Conservation (phyloP, 257 asterid species). For the Paraleonurus japonicus region DNA sequence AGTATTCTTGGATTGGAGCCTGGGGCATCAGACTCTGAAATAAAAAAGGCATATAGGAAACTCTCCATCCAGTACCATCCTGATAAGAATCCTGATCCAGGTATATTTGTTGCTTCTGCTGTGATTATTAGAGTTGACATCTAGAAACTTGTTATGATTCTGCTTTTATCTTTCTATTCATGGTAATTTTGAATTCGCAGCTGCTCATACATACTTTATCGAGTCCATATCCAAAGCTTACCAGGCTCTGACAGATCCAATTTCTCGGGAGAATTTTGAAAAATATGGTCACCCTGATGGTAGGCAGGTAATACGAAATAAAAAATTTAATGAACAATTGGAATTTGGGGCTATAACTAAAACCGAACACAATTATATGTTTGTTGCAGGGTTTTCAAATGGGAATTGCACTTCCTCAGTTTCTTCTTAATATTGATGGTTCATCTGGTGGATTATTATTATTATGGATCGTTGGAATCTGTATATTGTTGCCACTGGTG, state of each 20-base stretch:
- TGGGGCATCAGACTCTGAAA: conserved; percentile 80
- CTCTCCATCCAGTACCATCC: conserved; percentile 95
- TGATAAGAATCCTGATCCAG: conserved; percentile 98
- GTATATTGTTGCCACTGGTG: conserved; percentile 75
- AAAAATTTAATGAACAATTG: conserved; percentile 6
- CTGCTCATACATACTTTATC: conserved; percentile 81
- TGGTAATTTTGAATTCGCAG: conserved; percentile 45
- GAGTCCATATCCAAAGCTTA: conserved; percentile 92
- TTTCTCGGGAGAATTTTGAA: conserved; percentile 88
- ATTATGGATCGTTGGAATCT: conserved; percentile 67
- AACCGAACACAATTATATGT: conserved; percentile 12
- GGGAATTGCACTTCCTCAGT: conserved; percentile 93
- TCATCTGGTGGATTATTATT: conserved; percentile 71
- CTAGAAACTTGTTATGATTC: background rate
- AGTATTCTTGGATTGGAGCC: conserved; percentile 85
- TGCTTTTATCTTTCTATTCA: conserved; percentile 12
- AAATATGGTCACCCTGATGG: conserved; percentile 99
- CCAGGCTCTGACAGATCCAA: conserved; percentile 95
- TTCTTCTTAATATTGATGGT: conserved; percentile 74
- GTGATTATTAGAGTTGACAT: conserved; percentile 11
- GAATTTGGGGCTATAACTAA: conserved; percentile 3
- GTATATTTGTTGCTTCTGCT: conserved; percentile 35
- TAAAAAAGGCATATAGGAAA: conserved; percentile 93
- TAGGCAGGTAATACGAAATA: conserved; percentile 65
- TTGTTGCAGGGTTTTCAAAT: conserved; percentile 83